Conservation (phyloP, 306 rosid genomes). For the Begonia peltatifolia region DNA sequence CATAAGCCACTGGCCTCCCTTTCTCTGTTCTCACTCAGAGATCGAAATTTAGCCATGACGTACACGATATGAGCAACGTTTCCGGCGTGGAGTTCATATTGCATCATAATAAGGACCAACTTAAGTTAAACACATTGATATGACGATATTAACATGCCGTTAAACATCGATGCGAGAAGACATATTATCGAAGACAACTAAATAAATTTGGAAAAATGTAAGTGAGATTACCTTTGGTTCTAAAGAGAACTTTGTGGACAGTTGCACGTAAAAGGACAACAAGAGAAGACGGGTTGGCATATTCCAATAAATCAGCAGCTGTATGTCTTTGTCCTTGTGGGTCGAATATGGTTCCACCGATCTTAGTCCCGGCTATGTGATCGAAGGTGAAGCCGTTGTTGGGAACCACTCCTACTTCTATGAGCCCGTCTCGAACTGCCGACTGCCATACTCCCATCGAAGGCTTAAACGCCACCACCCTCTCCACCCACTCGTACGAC, state of each 20-base stretch:
- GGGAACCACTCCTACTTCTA: conserved; percentile 40
- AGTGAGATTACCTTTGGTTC: conserved; percentile 18
- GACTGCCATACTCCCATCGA: conserved; percentile 41
- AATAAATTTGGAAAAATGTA: not conserved
- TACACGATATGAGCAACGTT: too few species aligned
- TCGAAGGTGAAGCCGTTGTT: conserved; percentile 70
- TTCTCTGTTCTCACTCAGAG: conserved; percentile 11
- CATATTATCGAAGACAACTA: too few species aligned
- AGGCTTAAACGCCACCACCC: conserved; percentile 47
- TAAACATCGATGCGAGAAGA: too few species aligned
- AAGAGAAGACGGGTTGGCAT: conserved; percentile 45
- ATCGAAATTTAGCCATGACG: too few species aligned
- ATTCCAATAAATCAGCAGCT: conserved; percentile 47
- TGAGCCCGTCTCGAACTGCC: conserved; percentile 42
- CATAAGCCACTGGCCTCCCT: conserved; percentile 38
- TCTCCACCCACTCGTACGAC: conserved; percentile 69
- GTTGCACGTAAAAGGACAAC: conserved; percentile 41
- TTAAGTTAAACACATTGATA: too few species aligned
- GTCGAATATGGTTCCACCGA: conserved; percentile 76
- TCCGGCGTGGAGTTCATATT: too few species aligned
- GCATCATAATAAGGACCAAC: too few species aligned
- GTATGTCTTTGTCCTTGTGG: conserved; percentile 39
- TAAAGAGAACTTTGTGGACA: conserved; percentile 38
- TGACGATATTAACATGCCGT: too few species aligned
- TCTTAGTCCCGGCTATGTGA: conserved; percentile 57